Evolutionary conservation across 2,329 filamentous ascomycete genomes (phyloP).

Genomic region (Alternaria sp.): DNA sequence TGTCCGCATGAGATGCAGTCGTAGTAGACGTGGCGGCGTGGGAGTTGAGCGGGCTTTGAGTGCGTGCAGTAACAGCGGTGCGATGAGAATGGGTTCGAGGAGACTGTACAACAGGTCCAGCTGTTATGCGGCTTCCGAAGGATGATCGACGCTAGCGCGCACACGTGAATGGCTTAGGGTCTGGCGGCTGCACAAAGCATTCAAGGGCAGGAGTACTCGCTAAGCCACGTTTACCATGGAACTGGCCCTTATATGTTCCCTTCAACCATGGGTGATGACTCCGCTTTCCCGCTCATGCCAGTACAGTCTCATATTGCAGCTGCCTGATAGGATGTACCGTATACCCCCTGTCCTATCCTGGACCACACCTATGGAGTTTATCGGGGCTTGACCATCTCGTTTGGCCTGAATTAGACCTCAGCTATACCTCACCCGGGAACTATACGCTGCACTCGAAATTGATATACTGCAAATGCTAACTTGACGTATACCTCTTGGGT

Average conservation of each 20-base stretch:
- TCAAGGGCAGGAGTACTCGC: constrained; percentile 9
- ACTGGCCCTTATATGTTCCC: neutral
- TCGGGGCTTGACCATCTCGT: neutral
- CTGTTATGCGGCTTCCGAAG: constrained; percentile 10
- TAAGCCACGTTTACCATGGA: constrained; percentile 13
- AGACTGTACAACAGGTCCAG: neutral
- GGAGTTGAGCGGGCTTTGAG: neutral
- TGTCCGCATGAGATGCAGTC: neutral
- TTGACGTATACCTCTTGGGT: neutral
- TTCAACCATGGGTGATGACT: constrained; percentile 3
- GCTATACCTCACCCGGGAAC: neutral
- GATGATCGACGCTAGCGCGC: constrained; percentile 12
- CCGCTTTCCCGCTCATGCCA: neutral
- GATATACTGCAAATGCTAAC: neutral
- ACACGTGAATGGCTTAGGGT: constrained; percentile 14
- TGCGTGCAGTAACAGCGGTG: neutral
- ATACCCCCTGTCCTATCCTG: neutral
- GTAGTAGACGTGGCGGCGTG: neutral
- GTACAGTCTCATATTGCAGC: neutral
- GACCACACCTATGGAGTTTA: neutral
- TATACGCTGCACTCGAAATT: neutral
- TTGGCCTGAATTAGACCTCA: neutral
- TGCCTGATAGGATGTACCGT: neutral
- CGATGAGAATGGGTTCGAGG: constrained; percentile 3
- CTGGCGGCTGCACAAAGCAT: constrained; percentile 3